Evolutionary conservation across 352 stramenopile genomes (phyloP).

Genomic region (Pythium chondricola): DNA sequence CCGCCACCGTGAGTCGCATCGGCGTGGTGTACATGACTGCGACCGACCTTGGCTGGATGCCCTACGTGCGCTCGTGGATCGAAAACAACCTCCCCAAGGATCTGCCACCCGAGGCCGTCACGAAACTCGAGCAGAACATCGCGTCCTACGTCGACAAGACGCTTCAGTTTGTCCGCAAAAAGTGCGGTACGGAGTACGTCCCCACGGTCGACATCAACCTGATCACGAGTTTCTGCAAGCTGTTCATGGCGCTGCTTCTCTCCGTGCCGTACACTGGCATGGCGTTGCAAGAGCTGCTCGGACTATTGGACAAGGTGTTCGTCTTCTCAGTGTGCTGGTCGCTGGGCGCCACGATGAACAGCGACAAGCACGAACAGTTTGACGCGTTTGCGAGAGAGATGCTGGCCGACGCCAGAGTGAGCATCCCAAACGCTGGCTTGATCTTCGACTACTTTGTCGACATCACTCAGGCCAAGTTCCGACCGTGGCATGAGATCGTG

Average conservation of each 20-base stretch:
- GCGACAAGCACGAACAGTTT: conserved; percentile 44
- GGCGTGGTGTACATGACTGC: conserved; percentile 43
- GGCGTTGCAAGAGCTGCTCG: conserved; percentile 18
- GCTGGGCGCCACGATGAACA: conserved; percentile 59
- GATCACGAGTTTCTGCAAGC: conserved; percentile 58
- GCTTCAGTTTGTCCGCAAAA: conserved; percentile 52
- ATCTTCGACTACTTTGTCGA: conserved; percentile 75
- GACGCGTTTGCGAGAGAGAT: conserved; percentile 52
- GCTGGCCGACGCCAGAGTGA: conserved; percentile 20
- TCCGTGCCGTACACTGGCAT: conserved; percentile 5
- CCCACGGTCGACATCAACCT: conserved; percentile 78
- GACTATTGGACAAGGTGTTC: conserved; percentile 47
- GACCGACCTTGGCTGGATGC: conserved; percentile 72
- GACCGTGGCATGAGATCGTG: conserved; percentile 31
- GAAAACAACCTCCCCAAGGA: conserved; percentile 26
- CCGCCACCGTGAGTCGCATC: conserved; percentile 58
- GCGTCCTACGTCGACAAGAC: conserved; percentile 36
- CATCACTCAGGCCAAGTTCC: conserved; percentile 20
- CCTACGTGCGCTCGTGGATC: conserved; percentile 74
- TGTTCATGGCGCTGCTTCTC: conserved; percentile 27
- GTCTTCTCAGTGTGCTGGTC: conserved; percentile 79
- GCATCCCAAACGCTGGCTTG: conserved; percentile 32
- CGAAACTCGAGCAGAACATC: conserved; percentile 26
- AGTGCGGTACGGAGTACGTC: conserved; percentile 48
- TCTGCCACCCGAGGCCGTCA: conserved; percentile 19